These are phyloP conservation scores for Panaeolus papilionaceus DNA, from an alignment of 768 basidiomycete species.

Conservation along the genomic window DNA sequence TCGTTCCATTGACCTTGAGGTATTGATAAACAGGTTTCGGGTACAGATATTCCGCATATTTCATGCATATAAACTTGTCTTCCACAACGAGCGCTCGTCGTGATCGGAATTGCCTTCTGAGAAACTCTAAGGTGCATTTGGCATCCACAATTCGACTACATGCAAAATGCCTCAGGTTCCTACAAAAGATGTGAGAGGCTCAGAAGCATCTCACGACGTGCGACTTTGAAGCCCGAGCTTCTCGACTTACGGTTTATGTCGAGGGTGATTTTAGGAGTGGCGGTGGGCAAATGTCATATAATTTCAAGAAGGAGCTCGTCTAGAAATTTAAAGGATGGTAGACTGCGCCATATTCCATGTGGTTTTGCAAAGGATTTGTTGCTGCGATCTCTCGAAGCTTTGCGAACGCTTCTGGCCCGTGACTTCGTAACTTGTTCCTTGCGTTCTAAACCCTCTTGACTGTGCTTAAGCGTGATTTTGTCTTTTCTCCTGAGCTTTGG, in stretches of 20 bases:
- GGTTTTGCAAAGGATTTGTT: not conserved
- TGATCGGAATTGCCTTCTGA: no score
- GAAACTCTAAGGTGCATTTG: no score
- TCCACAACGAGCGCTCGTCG: no score
- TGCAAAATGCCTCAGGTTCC: slow-evolving; percentile 1
- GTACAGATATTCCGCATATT: no score
- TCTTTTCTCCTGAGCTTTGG: not conserved
- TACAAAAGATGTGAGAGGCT: slow-evolving; percentile 9
- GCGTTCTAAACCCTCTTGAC: not conserved
- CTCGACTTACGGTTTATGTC: not conserved
- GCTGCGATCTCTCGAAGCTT: not conserved
- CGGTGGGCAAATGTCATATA: slow-evolving; percentile 1
- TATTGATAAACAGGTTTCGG: no score
- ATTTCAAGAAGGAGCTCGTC: slow-evolving; percentile 17
- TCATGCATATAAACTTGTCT: no score
- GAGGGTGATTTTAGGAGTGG: not conserved
- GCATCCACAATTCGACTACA: no score
- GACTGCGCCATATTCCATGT: not conserved
- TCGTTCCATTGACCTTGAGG: no score
- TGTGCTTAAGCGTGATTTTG: not conserved
- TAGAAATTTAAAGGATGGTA: not conserved
- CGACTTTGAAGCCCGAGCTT: not conserved
- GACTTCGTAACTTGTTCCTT: not conserved
- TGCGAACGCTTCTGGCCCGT: not conserved
- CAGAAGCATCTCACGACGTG: not conserved